These are phyloP conservation scores for Pichia sp. DNA, from an alignment of 1,139 yeast species.

Conservation along the genomic window DNA sequence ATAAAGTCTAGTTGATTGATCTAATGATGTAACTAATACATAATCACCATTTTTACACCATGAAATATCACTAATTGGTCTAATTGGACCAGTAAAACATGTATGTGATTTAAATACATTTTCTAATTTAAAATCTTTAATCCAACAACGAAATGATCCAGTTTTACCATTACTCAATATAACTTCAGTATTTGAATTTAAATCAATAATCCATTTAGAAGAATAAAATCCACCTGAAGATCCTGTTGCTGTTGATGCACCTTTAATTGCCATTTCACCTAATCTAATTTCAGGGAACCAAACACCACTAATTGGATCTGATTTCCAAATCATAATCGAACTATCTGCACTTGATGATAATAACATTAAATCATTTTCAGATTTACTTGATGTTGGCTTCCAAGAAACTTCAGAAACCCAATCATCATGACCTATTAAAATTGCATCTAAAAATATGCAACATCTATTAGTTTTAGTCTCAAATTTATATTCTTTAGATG, in stretches of 20 bases:
- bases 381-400: conserved; percentile 40
- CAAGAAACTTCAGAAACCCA: conserved; percentile 87
- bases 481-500: conserved; percentile 63
- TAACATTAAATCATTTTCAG: conserved; percentile 40
- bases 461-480: conserved; percentile 30
- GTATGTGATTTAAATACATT: conserved; percentile 36
- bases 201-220: conserved; percentile 64
- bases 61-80: conserved; percentile 67
- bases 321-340: conserved; percentile 93
- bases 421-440: conserved; percentile 96
- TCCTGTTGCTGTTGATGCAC: conserved; percentile 98
- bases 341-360: conserved; percentile 92
- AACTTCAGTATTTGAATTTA: conserved; percentile 35
- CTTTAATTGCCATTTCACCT: conserved; percentile 91
- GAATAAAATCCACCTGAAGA: conserved; percentile 98
- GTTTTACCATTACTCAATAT: conserved; percentile 83
- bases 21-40: conserved; percentile 70
- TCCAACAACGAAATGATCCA: conserved; percentile 86
- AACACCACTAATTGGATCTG: conserved; percentile 79
- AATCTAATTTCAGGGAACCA: conserved; percentile 81
- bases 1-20: conserved; percentile 85
- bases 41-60: conserved; percentile 73
- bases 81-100: conserved; percentile 73
- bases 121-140: conserved; percentile 30
- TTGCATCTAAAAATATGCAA: conserved; percentile 67